Percentiles rank a stretch among this genome's conserved stretches.
Evolutionary conservation across 2,329 filamentous ascomycete species (phyloP).

Genomic region (Ophiostoma australiae): DNA sequence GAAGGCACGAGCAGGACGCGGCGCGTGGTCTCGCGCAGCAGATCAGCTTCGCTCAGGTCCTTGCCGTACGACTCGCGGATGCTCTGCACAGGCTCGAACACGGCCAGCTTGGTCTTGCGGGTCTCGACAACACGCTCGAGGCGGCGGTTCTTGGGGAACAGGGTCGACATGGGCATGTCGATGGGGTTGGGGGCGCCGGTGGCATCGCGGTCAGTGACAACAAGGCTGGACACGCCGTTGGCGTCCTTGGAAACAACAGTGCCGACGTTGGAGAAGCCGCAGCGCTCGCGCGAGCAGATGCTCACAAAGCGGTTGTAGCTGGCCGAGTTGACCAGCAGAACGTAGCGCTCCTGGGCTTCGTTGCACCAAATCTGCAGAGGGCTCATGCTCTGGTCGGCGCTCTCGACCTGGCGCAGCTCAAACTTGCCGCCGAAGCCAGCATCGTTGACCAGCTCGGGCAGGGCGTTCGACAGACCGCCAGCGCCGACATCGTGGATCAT

Average conservation of each 20-base stretch:
- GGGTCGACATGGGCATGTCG: constrained; percentile 78
- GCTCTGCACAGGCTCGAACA: constrained; percentile 64
- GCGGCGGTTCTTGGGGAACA: constrained; percentile 85
- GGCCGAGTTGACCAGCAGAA: constrained; percentile 78
- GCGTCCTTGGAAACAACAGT: constrained; percentile 61
- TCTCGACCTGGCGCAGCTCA: constrained; percentile 91
- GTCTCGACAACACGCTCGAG: constrained; percentile 70
- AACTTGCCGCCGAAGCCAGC: constrained; percentile 87
- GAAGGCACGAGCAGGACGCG: constrained; percentile 79
- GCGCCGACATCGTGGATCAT: constrained; percentile 98
- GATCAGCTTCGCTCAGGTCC: constrained; percentile 47
- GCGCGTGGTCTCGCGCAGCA: constrained; percentile 63
- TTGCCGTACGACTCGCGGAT: constrained; percentile 61
- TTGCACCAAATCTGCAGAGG: constrained; percentile 98
- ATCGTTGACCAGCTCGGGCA: constrained; percentile 88
- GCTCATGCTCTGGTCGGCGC: constrained; percentile 84
- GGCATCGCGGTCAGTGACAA: constrained; percentile 75
- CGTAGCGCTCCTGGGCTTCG: constrained; percentile 94
- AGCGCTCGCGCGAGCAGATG: constrained; percentile 75
- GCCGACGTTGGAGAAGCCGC: constrained; percentile 88
- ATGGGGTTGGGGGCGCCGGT: constrained; percentile 73
- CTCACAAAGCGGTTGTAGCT: constrained; percentile 69
- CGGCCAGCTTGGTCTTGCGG: constrained; percentile 59
- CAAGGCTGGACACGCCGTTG: constrained; percentile 62
- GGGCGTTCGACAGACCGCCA: constrained; percentile 68